Conservation (phyloP, 108 stramenopile species). For the Chaetoceros muelleri region DNA sequence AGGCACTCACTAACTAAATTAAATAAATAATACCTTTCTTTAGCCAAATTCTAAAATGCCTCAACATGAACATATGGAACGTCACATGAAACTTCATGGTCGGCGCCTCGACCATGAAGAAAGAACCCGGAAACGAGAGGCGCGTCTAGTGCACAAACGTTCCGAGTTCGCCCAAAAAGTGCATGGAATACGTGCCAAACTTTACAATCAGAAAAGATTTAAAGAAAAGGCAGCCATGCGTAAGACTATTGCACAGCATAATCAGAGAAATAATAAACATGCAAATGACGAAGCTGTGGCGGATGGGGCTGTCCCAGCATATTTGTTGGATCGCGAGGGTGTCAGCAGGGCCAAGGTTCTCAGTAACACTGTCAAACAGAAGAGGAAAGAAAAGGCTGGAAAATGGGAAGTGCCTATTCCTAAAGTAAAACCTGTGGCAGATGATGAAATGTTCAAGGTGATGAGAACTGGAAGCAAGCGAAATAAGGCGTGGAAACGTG, state of each 20-base stretch:
- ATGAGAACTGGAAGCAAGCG: slow-evolving; percentile 85
- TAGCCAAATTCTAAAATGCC: no score
- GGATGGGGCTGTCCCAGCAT: slow-evolving; percentile 95
- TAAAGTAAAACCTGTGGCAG: slow-evolving; percentile 98
- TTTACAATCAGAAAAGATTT: slow-evolving; percentile 94
- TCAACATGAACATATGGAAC: slow-evolving; percentile 99
- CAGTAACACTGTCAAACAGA: slow-evolving; percentile 98
- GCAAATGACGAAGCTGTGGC: slow-evolving; percentile 92
- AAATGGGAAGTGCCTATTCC: slow-evolving; percentile 99
- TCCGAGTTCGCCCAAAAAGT: slow-evolving; percentile 96
- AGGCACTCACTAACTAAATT: no score
- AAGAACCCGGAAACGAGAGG: slow-evolving; percentile 93
- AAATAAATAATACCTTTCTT: no score
- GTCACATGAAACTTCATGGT: slow-evolving; percentile 97
- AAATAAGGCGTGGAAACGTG: slow-evolving; percentile 97
- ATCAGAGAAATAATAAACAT: slow-evolving; percentile 92
- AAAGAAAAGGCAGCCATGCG: slow-evolving; percentile 99
- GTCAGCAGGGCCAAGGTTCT: slow-evolving; percentile 96
- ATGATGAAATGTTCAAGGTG: slow-evolving; percentile 99
- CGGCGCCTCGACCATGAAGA: slow-evolving; percentile 93
- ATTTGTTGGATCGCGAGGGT: slow-evolving; percentile 96
- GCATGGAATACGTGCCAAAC: slow-evolving; percentile 93
- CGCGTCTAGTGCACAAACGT: slow-evolving; percentile 90
- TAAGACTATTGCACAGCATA: slow-evolving; percentile 98
- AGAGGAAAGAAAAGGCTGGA: slow-evolving; percentile 99